phyloP scores from a whole-genome alignment of 345 rosid genomes.

The Murraya paniculata region DNA sequence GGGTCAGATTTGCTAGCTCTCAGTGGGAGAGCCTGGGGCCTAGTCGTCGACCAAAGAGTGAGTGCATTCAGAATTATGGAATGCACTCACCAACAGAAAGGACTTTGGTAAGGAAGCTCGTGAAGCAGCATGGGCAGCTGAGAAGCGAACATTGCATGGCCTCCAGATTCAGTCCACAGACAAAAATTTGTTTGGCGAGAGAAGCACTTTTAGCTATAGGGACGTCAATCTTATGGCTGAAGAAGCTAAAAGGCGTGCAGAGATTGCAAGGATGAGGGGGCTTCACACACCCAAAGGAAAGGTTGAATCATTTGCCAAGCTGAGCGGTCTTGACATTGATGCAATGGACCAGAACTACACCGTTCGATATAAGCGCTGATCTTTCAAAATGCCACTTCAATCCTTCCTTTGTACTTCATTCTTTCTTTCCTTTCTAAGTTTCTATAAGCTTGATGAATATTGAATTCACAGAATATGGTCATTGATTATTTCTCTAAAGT shows the following conservation, averaged over 20 bases:
- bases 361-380: background rate
- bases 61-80: constrained; percentile 9
- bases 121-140: constrained; percentile 48
- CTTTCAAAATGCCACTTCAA: background rate
- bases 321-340: constrained; percentile 40
- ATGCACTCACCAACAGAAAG: constrained; percentile 42
- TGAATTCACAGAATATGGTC: background rate
- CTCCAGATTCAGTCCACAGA: constrained; percentile 32
- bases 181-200: constrained; percentile 22
- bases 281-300: constrained; percentile 50
- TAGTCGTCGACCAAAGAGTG: constrained; percentile 32
- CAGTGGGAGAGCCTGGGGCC: constrained; percentile 34
- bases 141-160: constrained; percentile 42
- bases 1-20: constrained; percentile 32
- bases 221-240: constrained; percentile 46
- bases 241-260: constrained; percentile 52
- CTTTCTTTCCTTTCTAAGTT: background rate
- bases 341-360: constrained; percentile 40
- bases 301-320: constrained; percentile 49
- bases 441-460: background rate
- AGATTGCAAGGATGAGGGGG: constrained; percentile 47
- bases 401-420: background rate
- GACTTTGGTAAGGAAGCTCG: constrained; percentile 42
- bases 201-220: constrained; percentile 9
- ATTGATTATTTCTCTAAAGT: no score